phyloP scores from a whole-genome alignment of 495 filamentous ascomycete genomes.

The Penicillium coprophilum region DNA sequence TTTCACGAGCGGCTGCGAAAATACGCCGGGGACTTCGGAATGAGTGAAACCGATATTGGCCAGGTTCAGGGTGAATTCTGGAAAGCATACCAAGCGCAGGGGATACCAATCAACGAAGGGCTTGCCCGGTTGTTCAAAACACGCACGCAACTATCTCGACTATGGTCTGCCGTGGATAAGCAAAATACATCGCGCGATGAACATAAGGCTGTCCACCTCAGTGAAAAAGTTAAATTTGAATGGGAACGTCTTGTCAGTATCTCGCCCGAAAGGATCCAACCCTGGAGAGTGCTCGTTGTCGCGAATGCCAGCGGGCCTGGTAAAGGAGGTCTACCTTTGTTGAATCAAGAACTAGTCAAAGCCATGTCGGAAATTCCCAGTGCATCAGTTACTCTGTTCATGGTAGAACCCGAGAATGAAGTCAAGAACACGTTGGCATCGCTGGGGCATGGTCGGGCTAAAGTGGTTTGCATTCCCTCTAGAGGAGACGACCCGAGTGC shows the following conservation, averaged over 20 bases:
- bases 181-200: neutral
- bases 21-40: constrained; percentile 2
- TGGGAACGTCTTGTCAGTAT: neutral
- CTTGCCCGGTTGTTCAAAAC: constrained; percentile 1
- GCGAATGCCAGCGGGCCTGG: neutral
- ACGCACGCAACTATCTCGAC: neutral
- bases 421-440: neutral
- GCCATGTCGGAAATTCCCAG: neutral
- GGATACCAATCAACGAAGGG: neutral
- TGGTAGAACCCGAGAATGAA: constrained; percentile 1
- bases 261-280: neutral
- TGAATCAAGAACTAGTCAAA: constrained; percentile 4
- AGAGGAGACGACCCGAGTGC: neutral
- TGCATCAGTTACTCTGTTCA: constrained; percentile 1
- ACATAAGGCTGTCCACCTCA: neutral
- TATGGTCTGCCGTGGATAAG: constrained; percentile 2
- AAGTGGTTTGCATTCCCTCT: constrained; percentile 1
- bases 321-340: neutral
- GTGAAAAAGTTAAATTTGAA: neutral
- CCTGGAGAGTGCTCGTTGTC: neutral
- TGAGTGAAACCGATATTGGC: neutral
- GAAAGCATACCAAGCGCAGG: neutral
- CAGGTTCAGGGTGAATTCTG: neutral
- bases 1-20: constrained; percentile 3
- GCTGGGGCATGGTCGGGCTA: neutral